Conservation (phyloP, 2,329 filamentous ascomycete genomes). For the Penicillium frequentans region DNA sequence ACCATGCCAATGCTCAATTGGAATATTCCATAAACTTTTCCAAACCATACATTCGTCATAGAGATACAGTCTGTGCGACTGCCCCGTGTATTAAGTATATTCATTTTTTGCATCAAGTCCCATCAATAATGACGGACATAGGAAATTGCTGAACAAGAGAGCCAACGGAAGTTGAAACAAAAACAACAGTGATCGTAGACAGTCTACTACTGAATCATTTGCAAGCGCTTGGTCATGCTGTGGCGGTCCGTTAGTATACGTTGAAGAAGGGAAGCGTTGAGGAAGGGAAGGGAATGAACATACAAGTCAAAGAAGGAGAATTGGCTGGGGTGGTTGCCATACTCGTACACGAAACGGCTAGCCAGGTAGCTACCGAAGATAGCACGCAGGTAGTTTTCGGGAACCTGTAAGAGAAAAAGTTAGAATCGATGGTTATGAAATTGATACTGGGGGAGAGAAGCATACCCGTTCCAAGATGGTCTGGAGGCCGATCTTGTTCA, state of each 20-base stretch:
- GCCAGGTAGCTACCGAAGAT: conserved; percentile 97
- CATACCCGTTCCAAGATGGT: conserved; percentile 75
- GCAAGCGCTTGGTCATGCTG: conserved; percentile 41
- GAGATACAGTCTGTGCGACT: not conserved
- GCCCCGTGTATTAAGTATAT: conserved; percentile 12
- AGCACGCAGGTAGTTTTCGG: conserved; percentile 85
- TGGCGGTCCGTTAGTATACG: not conserved
- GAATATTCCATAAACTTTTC: conserved; percentile 8
- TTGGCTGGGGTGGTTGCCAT: conserved; percentile 87
- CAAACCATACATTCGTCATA: conserved; percentile 20
- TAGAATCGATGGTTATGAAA: conserved; percentile 15
- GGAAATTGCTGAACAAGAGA: conserved; percentile 2
- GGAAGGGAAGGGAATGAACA: conserved; percentile 45
- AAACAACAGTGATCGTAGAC: conserved; percentile 2
- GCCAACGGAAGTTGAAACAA: conserved; percentile 1
- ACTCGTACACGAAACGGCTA: conserved; percentile 93
- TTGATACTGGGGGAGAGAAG: not conserved
- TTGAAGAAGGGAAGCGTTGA: not conserved
- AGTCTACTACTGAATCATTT: conserved; percentile 29
- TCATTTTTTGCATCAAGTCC: not conserved
- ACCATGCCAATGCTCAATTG: conserved; percentile 5
- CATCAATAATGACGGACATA: not conserved
- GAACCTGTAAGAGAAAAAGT: conserved; percentile 56
- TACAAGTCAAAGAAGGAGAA: conserved; percentile 99
- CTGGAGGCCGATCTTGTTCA: conserved; percentile 88